Evolutionary conservation across 768 basidiomycete species (phyloP), one percentile per base, ranked within the genome.

Genomic region (Serendipita sp.): DNA sequence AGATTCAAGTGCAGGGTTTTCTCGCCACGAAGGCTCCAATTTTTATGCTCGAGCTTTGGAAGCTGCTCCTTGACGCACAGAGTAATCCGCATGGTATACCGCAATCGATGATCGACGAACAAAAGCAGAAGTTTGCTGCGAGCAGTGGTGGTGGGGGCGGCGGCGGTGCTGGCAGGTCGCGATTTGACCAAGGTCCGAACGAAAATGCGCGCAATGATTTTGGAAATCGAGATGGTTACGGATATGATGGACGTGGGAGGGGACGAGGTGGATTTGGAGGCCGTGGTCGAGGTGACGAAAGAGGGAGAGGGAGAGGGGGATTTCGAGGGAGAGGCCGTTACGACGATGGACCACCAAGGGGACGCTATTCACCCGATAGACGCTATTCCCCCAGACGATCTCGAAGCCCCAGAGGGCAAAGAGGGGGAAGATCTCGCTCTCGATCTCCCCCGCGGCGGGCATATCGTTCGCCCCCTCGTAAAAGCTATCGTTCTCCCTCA

Each of bases 1-100:
- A 97, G 74, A 92, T 98, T 65, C 85, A 86, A 69, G 74, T 99
- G 26, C 89, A 88, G 2, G 95, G 95, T 5, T 99, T 99, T 72
- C 80, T 99, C 63, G 88, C 89, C 2, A 82, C 85, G 66, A 82
- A 90, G 63, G 96, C 96, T 0, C 77, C 88, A 0, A 72, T 77
- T 0, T 99, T 99, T 74, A 96, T 96, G 93, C 72, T 75, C 3
- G 79, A 84, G 0, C 79, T 99, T 0, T 99, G 96, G 96, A 83
- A 78, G 26, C 78, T 98, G 3, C 77, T 99, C n/a, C 76, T 98
- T 3, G 93, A 95, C 67, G 96, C 96, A 2, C 95, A 98, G 72
- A 79, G 79, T 33, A 88, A 89, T 31, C 81, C 86, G 1, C 87
- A 89, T 9, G 93, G 93, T 64, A 88, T 99, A 0, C 96, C 96